Base-by-base conservation (phyloP, 2,329 filamentous ascomycete genomes). In the Aspergillus thermomutatus region DNA sequence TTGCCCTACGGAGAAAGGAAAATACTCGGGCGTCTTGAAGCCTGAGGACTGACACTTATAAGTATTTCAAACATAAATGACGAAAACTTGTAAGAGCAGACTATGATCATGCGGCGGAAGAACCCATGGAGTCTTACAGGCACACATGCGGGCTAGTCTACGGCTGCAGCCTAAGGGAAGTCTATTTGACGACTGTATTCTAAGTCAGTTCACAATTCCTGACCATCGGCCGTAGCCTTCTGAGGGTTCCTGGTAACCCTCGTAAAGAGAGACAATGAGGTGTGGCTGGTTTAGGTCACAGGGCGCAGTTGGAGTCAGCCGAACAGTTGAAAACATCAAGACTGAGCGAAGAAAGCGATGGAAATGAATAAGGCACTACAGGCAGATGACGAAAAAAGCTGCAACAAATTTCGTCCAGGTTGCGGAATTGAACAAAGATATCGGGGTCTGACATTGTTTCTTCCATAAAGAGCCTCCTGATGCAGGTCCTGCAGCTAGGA, bases 241-340 rank as follows among this genome's bases (percentile, higher is more conserved):
- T 43, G 40, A 43, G n/a, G 10, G 21, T 37, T n/a, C 10, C 50
- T 46, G 40, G 37, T 52, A 25, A 14, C 25, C 10, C 19, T 53
- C 31, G 21, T 51, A 53, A n/a, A 37, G 11, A 37, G 46, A 31
- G 31, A 51, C 28, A 21, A 34, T 25, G 9, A 23, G 28, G 53
- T 56, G 58, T 60, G 59, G 57, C 50, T 61, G 54, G 53, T 60
- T 37, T 34, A 45, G 53, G 62, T 67, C 65, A 67, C 64, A 59
- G 60, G 59, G 63, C 58, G 53, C 59, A 64, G 58, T 50, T 17
- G 23, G 52, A 64, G 64, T 69, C 66, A 69, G 64, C 63, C 56
- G 65, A 58, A 54, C 40, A 56, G 50, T 47, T 54, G 57, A 63
- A 54, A 52, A 60, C 41, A 21, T 45, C 19, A 23, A 45, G 31